Percentiles rank a stretch among this genome's conserved stretches.
These are phyloP conservation scores for Coniochaeta prunicola DNA, from an alignment of 2,329 filamentous ascomycete genomes.

Conservation along the genomic window DNA sequence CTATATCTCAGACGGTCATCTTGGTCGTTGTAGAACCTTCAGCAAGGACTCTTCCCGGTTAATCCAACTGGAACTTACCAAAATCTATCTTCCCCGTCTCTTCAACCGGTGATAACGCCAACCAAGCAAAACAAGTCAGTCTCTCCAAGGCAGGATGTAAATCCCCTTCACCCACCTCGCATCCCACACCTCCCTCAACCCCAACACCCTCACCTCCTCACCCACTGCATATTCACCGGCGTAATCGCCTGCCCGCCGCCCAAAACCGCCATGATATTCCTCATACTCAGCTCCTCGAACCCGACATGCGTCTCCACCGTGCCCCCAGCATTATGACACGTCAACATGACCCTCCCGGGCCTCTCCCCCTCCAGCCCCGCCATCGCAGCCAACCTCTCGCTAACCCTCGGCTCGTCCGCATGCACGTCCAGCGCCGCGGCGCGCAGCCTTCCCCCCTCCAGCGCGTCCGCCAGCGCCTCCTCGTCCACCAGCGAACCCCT, in stretches of 20 bases:
- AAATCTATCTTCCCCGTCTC: not conserved
- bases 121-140: not conserved
- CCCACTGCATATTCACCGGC: conserved; percentile 54
- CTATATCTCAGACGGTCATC: not conserved
- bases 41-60: not conserved
- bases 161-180: not conserved
- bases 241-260: conserved; percentile 44
- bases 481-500: conserved; percentile 59
- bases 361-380: conserved; percentile 18
- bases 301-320: conserved; percentile 59
- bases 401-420: conserved; percentile 48
- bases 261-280: conserved; percentile 57
- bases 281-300: conserved; percentile 60
- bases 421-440: conserved; percentile 59
- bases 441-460: conserved; percentile 42
- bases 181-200: not conserved
- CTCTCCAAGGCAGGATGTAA: not conserved
- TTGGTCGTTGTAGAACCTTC: not conserved
- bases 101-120: not conserved
- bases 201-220: conserved; percentile 22
- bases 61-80: not conserved
- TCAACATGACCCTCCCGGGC: conserved; percentile 44
- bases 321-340: conserved; percentile 62
- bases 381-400: conserved; percentile 34
- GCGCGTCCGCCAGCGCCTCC: conserved; percentile 50